Evolutionary conservation across 805 yeast genomes (phyloP).

Genomic region (Clavispora fructus): DNA sequence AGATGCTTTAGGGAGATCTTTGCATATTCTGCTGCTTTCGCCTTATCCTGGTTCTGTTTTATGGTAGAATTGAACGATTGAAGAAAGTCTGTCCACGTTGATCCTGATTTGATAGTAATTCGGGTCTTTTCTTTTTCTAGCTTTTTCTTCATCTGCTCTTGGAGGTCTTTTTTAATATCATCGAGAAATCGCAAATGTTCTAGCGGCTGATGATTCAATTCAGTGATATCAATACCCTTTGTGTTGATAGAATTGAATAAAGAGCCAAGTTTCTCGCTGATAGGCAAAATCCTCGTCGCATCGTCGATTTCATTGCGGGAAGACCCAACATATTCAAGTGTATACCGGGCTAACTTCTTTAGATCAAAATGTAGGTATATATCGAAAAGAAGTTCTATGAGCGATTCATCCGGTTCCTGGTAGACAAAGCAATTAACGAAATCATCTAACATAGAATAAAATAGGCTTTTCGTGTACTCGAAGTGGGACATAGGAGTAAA

Average conservation of each 20-base stretch:
- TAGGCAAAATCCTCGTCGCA: conserved; percentile 23
- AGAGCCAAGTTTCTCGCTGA: conserved; percentile 12
- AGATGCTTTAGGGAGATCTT: conserved; percentile 39
- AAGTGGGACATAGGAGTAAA: conserved; percentile 2
- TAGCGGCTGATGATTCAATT: not conserved
- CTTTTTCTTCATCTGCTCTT: conserved; percentile 16
- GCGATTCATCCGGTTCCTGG: conserved; percentile 59
- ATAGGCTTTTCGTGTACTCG: conserved; percentile 25
- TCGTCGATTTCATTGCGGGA: conserved; percentile 41
- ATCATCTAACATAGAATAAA: conserved; percentile 50
- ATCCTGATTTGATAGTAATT: conserved; percentile 3
- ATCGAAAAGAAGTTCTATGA: conserved; percentile 46
- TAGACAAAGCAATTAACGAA: conserved; percentile 59
- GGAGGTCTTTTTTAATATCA: conserved; percentile 27
- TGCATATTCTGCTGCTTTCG: conserved; percentile 27
- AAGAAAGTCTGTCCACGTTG: conserved; percentile 24
- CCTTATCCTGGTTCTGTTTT: conserved; percentile 26
- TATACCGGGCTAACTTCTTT: conserved; percentile 45
- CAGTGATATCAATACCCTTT: not conserved
- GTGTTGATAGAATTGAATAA: not conserved
- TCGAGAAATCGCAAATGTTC: conserved; percentile 23
- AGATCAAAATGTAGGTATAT: conserved; percentile 47
- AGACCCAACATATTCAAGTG: conserved; percentile 55
- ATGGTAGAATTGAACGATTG: conserved; percentile 31
- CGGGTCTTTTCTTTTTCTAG: conserved; percentile 5